phyloP scores from a whole-genome alignment of 106 monocot genomes.

The Acorus gramineus region DNA sequence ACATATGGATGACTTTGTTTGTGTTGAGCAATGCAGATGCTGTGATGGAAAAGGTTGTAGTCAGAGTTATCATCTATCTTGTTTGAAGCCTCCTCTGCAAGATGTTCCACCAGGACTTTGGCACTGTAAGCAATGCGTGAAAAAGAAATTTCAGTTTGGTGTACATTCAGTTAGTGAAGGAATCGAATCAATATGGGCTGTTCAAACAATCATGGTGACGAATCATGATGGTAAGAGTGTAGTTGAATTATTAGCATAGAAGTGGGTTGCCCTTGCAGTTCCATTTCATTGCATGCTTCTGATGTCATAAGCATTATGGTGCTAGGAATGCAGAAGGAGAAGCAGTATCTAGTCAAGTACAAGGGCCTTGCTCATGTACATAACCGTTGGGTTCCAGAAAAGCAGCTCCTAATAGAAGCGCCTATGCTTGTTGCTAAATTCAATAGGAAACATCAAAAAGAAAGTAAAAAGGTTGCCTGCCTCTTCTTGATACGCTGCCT shows the following conservation, averaged over 20 bases:
- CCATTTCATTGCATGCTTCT: conserved; percentile 8
- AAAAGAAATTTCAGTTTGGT: conserved; percentile 52
- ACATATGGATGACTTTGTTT: too few relatives aligned
- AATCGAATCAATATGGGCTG: conserved; percentile 54
- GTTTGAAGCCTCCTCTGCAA: conserved; percentile 47
- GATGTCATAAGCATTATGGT: conserved; percentile 6
- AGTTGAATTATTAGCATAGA: background rate
- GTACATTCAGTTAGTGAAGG: conserved; percentile 52
- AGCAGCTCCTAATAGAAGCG: conserved; percentile 39
- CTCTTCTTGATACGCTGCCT: background rate
- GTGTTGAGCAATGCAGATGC: conserved; percentile 17
- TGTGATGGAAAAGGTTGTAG: conserved; percentile 74
- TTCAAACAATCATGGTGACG: conserved; percentile 33
- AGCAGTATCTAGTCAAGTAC: conserved; percentile 71
- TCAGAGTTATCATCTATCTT: conserved; percentile 60
- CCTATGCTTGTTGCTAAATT: conserved; percentile 52
- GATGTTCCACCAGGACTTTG: conserved; percentile 37
- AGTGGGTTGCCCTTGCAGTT: background rate
- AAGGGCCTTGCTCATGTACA: conserved; percentile 74
- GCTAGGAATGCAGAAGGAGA: conserved; percentile 34
- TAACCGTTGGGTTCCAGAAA: conserved; percentile 72
- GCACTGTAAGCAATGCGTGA: conserved; percentile 47
- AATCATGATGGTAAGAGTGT: conserved; percentile 3
- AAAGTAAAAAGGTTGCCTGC: conserved; percentile 33
- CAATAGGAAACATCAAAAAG: conserved; percentile 33